Evolutionary conservation across 1,284 basidiomycete species (phyloP).

Genomic region (Schizophyllum commune): DNA sequence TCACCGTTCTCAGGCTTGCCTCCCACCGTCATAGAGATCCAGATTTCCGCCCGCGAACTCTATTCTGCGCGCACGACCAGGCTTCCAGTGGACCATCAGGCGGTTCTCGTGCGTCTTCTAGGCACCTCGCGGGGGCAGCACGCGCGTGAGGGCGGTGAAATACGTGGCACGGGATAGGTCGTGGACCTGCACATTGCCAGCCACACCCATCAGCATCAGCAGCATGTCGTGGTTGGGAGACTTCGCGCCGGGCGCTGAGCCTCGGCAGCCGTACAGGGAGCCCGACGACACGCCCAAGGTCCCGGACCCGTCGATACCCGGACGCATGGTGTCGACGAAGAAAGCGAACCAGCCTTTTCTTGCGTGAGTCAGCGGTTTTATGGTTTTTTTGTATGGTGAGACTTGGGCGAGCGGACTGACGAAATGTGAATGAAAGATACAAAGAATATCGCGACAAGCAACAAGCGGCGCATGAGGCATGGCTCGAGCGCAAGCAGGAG

Average conservation of each 20-base stretch:
- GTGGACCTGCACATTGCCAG: no score
- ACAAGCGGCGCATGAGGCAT: constrained; percentile 53
- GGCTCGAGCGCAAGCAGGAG: constrained; percentile 62
- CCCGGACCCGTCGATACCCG: constrained; percentile 47
- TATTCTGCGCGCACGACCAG: not conserved
- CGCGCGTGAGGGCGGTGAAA: no score
- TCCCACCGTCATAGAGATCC: no score
- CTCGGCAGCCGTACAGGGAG: constrained; percentile 24
- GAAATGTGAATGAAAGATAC: constrained; percentile 38
- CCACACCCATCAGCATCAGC: no score
- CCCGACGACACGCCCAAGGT: constrained; percentile 32
- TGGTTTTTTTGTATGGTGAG: constrained; percentile 5
- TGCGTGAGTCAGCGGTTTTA: constrained; percentile 49
- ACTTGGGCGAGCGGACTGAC: constrained; percentile 2
- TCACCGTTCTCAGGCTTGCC: not conserved
- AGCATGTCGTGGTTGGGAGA: constrained; percentile 51
- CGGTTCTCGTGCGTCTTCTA: not conserved
- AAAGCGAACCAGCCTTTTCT: constrained; percentile 76
- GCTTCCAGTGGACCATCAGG: not conserved
- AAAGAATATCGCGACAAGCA: constrained; percentile 59
- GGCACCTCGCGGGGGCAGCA: no score
- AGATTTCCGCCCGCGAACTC: no score
- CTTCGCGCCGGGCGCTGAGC: constrained; percentile 32
- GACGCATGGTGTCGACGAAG: constrained; percentile 67
- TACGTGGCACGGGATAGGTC: no score